These are phyloP conservation scores for Carallia pectinifolia DNA, from an alignment of 345 rosid species.

Conservation along the genomic window DNA sequence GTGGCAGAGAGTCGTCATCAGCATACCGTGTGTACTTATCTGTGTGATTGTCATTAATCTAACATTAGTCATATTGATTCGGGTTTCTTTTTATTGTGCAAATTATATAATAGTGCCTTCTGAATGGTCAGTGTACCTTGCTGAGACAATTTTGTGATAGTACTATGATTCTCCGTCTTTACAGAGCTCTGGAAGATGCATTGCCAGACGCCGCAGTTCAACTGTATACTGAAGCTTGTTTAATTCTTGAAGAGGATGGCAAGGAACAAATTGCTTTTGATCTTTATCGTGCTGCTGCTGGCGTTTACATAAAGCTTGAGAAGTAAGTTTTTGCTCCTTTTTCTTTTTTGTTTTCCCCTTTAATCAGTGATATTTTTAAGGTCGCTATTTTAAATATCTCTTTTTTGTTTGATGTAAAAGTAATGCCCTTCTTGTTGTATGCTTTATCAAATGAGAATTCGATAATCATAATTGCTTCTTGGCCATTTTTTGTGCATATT, in stretches of 20 bases:
- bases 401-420: too few species aligned
- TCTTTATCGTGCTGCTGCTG: slow-evolving; percentile 73
- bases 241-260: slow-evolving; percentile 92
- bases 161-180: background rate
- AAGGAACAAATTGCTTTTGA: slow-evolving; percentile 97
- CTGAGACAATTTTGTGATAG: background rate
- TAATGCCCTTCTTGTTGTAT: too few species aligned
- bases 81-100: background rate
- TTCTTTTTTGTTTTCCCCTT: background rate
- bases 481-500: too few species aligned
- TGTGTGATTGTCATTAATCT: too few species aligned
- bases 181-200: slow-evolving; percentile 78
- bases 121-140: background rate
- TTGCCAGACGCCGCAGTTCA: slow-evolving; percentile 74
- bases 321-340: slow-evolving; percentile 52
- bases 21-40: too few species aligned
- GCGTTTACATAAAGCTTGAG: slow-evolving; percentile 74
- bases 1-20: too few species aligned
- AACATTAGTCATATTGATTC: background rate
- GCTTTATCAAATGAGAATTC: too few species aligned
- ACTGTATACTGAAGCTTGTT: slow-evolving; percentile 80
- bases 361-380: background rate
- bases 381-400: too few species aligned
- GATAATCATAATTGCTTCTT: too few species aligned
- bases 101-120: background rate